These are phyloP conservation scores for Claviceps africana DNA, from an alignment of 2,329 filamentous ascomycete species.

Conservation along the genomic window DNA sequence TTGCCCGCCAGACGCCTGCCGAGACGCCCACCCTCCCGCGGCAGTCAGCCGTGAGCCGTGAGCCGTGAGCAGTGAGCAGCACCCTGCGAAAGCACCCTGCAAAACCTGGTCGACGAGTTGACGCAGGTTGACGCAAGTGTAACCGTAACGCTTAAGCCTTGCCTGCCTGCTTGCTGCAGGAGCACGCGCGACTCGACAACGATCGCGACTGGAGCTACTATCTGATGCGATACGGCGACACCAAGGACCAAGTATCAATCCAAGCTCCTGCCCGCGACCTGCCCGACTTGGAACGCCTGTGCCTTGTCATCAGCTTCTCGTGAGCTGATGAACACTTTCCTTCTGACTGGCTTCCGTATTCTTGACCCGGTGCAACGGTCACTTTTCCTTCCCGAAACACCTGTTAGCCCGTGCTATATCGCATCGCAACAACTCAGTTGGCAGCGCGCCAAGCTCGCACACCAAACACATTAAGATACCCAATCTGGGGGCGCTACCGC, in stretches of 20 bases:
- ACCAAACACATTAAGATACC: not conserved
- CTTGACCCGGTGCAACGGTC: not conserved
- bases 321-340: constrained; percentile 1
- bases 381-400: not conserved
- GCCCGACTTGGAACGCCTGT: not conserved
- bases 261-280: not conserved
- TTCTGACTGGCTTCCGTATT: not conserved
- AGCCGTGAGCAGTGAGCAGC: not conserved
- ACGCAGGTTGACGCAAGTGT: not conserved
- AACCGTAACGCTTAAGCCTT: not conserved
- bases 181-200: not conserved
- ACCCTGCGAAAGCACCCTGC: not conserved
- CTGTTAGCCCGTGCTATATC: not conserved
- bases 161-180: not conserved
- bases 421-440: not conserved
- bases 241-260: not conserved
- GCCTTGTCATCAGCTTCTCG: not conserved
- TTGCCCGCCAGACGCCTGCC: not conserved
- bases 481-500: not conserved
- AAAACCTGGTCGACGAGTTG: not conserved
- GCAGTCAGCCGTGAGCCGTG: too few species aligned
- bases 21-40: too few species aligned
- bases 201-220: not conserved
- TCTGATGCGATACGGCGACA: not conserved
- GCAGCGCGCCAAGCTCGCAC: not conserved